A percentile compares a stretch with the other conserved stretches of the same genome.
Conservation (phyloP, 1,139 yeast species). For the Debaryomyces sp. region DNA sequence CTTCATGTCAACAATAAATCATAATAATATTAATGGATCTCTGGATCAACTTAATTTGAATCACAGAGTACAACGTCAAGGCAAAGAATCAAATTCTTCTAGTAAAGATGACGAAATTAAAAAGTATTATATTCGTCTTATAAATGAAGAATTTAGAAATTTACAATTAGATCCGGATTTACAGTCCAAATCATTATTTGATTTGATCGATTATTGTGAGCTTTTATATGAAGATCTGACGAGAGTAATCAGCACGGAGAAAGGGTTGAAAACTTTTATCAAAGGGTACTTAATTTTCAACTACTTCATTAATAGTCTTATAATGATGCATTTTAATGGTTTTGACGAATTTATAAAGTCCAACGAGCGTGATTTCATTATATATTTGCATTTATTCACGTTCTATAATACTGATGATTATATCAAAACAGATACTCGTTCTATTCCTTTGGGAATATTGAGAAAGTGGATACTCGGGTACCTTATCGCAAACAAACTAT, state of each 20-base stretch:
- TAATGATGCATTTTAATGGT: slow-evolving; percentile 48
- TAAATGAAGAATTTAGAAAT: slow-evolving; percentile 39
- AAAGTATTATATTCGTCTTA: slow-evolving; percentile 28
- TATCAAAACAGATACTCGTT: slow-evolving; percentile 23
- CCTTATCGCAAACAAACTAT: slow-evolving; percentile 30
- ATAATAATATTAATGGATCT: neutral
- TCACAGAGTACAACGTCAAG: neutral
- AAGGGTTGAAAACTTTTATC: slow-evolving; percentile 31
- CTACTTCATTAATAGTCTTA: slow-evolving; percentile 47
- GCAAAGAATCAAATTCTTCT: neutral
- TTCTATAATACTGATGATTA: slow-evolving; percentile 40
- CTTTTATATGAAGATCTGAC: slow-evolving; percentile 39
- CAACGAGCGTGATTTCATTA: slow-evolving; percentile 44
- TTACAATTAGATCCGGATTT: slow-evolving; percentile 39
- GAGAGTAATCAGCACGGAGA: slow-evolving; percentile 17
- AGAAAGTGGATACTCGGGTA: slow-evolving; percentile 34
- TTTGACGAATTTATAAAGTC: slow-evolving; percentile 45
- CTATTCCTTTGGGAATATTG: slow-evolving; percentile 26
- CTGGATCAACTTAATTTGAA: neutral
- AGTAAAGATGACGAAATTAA: slow-evolving; percentile 10
- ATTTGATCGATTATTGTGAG: slow-evolving; percentile 47
- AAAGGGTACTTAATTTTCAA: slow-evolving; percentile 46
- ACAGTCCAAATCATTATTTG: slow-evolving; percentile 41
- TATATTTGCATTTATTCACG: slow-evolving; percentile 47
- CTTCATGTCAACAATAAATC: slow-evolving; percentile 1